Percentiles rank a stretch among this genome's conserved stretches.
Evolutionary conservation across 2,329 filamentous ascomycete species (phyloP).

Genomic region (Malbranchea zuffiana): DNA sequence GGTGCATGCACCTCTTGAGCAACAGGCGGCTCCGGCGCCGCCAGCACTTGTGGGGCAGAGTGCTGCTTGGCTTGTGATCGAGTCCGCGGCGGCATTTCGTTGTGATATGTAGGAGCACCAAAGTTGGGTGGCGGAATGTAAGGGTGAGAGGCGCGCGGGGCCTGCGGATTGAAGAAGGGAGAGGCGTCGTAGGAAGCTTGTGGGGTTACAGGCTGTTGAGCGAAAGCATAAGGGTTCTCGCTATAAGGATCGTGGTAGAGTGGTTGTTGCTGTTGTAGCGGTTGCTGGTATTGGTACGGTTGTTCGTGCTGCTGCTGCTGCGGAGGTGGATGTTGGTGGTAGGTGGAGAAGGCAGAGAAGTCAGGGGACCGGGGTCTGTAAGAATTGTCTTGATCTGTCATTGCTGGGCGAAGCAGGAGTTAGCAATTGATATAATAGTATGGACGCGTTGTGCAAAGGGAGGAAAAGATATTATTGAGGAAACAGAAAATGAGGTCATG

Average conservation of each 20-base stretch:
- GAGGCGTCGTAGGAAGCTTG: slow-evolving; percentile 38
- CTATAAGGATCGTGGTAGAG: slow-evolving; percentile 23
- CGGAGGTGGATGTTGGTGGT: slow-evolving; percentile 29
- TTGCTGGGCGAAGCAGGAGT: too few relatives aligned
- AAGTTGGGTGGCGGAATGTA: slow-evolving; percentile 26
- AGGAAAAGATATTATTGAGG: too few relatives aligned
- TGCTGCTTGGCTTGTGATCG: slow-evolving; percentile 23
- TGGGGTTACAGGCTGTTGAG: slow-evolving; percentile 25
- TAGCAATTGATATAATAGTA: too few relatives aligned
- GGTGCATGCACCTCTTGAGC: slow-evolving; percentile 5
- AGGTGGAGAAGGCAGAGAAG: slow-evolving; percentile 39
- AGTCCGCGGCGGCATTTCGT: slow-evolving; percentile 35
- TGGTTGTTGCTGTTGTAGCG: too few relatives aligned
- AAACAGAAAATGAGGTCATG: too few relatives aligned
- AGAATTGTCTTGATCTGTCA: slow-evolving; percentile 36
- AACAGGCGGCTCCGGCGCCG: slow-evolving; percentile 11
- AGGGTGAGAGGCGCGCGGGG: slow-evolving; percentile 25
- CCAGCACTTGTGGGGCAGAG: slow-evolving; percentile 19
- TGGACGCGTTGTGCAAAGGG: too few relatives aligned
- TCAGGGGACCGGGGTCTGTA: slow-evolving; percentile 42
- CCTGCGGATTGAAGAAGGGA: slow-evolving; percentile 34
- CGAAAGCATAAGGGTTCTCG: slow-evolving; percentile 22
- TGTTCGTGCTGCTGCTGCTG: too few relatives aligned
- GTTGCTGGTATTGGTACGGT: slow-evolving; percentile 26
- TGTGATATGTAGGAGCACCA: slow-evolving; percentile 14